Evolutionary conservation across 2,329 filamentous ascomycete species (phyloP).

Genomic region (Ophiocordyceps camponoti-rufipedis): DNA sequence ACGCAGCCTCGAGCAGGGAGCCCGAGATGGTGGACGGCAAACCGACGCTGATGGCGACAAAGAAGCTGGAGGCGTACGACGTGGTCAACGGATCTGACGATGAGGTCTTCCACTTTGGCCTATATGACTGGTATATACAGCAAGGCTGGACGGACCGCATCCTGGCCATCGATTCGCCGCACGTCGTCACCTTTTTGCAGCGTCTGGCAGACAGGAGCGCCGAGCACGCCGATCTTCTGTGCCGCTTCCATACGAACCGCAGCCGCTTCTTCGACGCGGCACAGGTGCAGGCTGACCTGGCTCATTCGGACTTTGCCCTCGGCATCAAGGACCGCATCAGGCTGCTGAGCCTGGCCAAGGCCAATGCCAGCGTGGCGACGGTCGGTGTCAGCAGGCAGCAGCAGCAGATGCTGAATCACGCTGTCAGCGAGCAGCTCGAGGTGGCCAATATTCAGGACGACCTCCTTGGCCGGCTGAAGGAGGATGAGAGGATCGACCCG

Average conservation of each 20-base stretch:
- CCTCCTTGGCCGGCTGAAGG: constrained; percentile 56
- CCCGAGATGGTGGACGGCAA: constrained; percentile 64
- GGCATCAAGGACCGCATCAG: constrained; percentile 73
- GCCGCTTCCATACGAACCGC: constrained; percentile 78
- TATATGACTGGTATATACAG: constrained; percentile 95
- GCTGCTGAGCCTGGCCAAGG: constrained; percentile 77
- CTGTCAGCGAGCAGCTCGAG: constrained; percentile 73
- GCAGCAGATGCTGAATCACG: constrained; percentile 70
- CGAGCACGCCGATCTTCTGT: constrained; percentile 75
- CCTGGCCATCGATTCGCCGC: constrained; percentile 65
- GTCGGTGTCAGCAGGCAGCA: constrained; percentile 59
- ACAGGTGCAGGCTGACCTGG: constrained; percentile 66
- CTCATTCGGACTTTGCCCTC: constrained; percentile 64
- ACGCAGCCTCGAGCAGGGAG: constrained; percentile 47
- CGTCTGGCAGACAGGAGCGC: constrained; percentile 55
- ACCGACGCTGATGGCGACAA: constrained; percentile 55
- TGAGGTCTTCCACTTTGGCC: constrained; percentile 83
- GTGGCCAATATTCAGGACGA: constrained; percentile 93
- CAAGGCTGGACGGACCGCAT: constrained; percentile 75
- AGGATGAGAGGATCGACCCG: constrained; percentile 49
- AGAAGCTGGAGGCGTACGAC: constrained; percentile 73
- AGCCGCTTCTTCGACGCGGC: constrained; percentile 75
- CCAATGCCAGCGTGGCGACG: constrained; percentile 74
- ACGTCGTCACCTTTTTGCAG: constrained; percentile 72
- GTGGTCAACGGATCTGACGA: constrained; percentile 79